These are phyloP conservation scores for Exidia glandulosa DNA, from an alignment of 768 basidiomycete genomes.

Conservation along the genomic window DNA sequence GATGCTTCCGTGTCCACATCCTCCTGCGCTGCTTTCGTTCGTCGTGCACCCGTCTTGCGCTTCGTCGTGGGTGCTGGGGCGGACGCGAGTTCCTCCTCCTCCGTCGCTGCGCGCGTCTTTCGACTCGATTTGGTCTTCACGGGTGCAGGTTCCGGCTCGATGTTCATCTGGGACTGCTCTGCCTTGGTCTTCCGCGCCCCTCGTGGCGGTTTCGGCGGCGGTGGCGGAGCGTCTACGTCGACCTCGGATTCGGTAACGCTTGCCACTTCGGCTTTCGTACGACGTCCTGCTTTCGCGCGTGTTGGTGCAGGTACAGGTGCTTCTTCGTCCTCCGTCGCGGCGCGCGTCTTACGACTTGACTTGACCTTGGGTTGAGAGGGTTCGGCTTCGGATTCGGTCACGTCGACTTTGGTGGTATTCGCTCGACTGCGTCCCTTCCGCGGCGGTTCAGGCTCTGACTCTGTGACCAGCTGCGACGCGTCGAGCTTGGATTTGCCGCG, in stretches of 20 bases:
- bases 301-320: constrained; percentile 1
- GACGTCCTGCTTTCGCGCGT: constrained; percentile 9
- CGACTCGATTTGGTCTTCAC: not conserved
- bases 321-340: not conserved
- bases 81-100: constrained; percentile 11
- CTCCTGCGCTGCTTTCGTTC: not conserved
- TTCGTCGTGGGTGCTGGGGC: not conserved
- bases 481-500: no score
- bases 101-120: not conserved
- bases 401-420: not conserved
- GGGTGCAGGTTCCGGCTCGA: not conserved
- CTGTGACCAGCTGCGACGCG: no score
- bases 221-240: not conserved
- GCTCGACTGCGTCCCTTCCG: not conserved
- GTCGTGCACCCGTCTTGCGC: not conserved
- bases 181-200: constrained; percentile 3
- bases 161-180: not conserved
- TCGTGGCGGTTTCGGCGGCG: not conserved
- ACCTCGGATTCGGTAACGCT: not conserved
- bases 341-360: not conserved
- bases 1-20: not conserved
- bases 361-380: not conserved
- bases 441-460: no score
- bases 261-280: not conserved
- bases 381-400: not conserved